A percentile compares a stretch with the other conserved stretches of the same genome.
Conservation (phyloP, 1,284 basidiomycete genomes). For the Ceratorhiza oryzae-sativae region DNA sequence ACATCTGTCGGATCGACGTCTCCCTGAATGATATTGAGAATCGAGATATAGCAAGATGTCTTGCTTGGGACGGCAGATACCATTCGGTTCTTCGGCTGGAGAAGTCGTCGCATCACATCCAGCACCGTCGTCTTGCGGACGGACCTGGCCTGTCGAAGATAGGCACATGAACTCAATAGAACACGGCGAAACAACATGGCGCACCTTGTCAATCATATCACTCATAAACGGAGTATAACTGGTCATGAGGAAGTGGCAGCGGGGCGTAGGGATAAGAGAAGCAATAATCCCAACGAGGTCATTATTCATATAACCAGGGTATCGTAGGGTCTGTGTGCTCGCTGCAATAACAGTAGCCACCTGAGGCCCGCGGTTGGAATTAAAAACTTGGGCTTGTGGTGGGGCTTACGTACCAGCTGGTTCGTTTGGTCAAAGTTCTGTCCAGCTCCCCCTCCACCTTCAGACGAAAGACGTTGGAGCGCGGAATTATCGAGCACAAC, state of each 20-base stretch:
- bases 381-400: not conserved
- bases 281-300: constrained; percentile 98
- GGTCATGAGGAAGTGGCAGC: constrained; percentile 99
- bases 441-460: constrained; percentile 57
- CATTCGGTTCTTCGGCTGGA: constrained; percentile 99
- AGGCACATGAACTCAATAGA: constrained; percentile 34
- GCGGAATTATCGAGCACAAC: constrained; percentile 98
- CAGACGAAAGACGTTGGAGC: constrained; percentile 87
- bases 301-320: constrained; percentile 99
- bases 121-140: constrained; percentile 94
- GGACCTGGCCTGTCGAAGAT: constrained; percentile 70
- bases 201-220: constrained; percentile 91
- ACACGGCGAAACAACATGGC: constrained; percentile 38
- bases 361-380: constrained; percentile 53
- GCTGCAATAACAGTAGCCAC: constrained; percentile 96
- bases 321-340: constrained; percentile 95
- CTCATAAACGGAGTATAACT: constrained; percentile 98
- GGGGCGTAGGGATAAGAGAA: constrained; percentile 96
- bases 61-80: constrained; percentile 94
- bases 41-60: constrained; percentile 95
- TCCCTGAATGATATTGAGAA: constrained; percentile 98
- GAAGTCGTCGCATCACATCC: constrained; percentile 96
- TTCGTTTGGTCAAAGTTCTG: constrained; percentile 96
- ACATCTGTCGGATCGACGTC: constrained; percentile 99
- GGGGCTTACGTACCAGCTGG: constrained; percentile 70